Conservation (phyloP, 441 rosid genomes). For the Metrosideros polymorpha region DNA sequence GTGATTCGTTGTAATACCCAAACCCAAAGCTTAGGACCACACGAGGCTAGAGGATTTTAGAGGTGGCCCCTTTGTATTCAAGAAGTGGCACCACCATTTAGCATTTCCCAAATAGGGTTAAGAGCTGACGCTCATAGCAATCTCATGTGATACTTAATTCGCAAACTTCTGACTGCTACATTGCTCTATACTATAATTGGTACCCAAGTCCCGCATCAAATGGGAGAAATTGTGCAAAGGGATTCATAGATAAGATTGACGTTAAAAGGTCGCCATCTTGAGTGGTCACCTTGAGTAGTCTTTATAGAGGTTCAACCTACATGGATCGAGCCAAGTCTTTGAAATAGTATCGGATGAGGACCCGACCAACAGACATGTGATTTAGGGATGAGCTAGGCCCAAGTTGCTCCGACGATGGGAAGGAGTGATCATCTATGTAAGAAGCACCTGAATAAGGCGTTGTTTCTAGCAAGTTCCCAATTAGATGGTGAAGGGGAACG, state of each 20-base stretch:
- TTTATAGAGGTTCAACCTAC: not conserved
- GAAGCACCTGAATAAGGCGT: not conserved
- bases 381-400: not conserved
- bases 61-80: not conserved
- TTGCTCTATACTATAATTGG: not conserved
- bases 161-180: not conserved
- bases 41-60: not conserved
- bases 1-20: too few relatives aligned
- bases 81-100: too few relatives aligned
- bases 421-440: not conserved
- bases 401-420: not conserved
- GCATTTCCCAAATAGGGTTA: not conserved
- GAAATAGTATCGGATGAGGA: not conserved
- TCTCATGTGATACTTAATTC: not conserved
- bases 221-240: not conserved
- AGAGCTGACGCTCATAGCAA: not conserved
- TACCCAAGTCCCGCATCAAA: not conserved
- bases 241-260: not conserved
- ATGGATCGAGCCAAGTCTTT: not conserved
- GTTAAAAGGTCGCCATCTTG: not conserved
- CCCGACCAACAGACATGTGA: not conserved
- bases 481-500: not conserved
- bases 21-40: too few relatives aligned
- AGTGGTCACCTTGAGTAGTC: not conserved
- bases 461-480: not conserved